Evolutionary conservation across 176 grass and related monocot genomes (phyloP), one percentile per base, ranked within the genome.

Genomic region (Aegilops longissima): DNA sequence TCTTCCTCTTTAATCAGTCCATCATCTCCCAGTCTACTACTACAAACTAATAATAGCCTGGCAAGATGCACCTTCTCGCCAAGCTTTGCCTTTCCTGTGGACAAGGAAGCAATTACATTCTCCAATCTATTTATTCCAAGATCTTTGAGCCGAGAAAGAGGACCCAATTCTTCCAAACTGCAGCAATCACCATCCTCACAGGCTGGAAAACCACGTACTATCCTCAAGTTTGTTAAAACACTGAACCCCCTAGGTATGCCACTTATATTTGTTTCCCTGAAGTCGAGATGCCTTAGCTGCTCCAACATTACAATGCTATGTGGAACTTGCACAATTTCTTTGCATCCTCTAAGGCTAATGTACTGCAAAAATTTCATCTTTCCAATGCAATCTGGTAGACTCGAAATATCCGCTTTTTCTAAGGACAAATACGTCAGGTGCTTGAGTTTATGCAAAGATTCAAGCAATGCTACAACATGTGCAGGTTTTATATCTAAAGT

Each of bases 381-480:
- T 0, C 34, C 70, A 34, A 92, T 76, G 21, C 6, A 29, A 14
- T 84, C 68, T 0, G 84, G 87, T 0, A 92, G 30, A 25, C 8
- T 56, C 6, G 49, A 70, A 47, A 65, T 70, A 14, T 67, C 27
- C 2, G 58, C 31, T 0, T 3, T 0, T 7, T 8, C 4, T 20
- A 92, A 5, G 16, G 42, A 51, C 23, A 89, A 68, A 10, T 87
- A 88, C 23, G 80, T 89, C n/a, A 92, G 17, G 51, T 87, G 87
- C 42, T 89, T 84, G 23, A 92, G 81, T 47, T 71, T 2, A 40
- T 29, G 25, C 5, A 89, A 6, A 13, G 56, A 84, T 42, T 51
- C 39, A 40, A 40, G 8, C 16, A 92, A 64, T 2, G 1, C 2
- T 10, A 33, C 44, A 21, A 77, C 13, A 4, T 83, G 1, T 21